Conservation (phyloP, 2,329 filamentous ascomycete genomes). For the Kalmusia sp. region DNA sequence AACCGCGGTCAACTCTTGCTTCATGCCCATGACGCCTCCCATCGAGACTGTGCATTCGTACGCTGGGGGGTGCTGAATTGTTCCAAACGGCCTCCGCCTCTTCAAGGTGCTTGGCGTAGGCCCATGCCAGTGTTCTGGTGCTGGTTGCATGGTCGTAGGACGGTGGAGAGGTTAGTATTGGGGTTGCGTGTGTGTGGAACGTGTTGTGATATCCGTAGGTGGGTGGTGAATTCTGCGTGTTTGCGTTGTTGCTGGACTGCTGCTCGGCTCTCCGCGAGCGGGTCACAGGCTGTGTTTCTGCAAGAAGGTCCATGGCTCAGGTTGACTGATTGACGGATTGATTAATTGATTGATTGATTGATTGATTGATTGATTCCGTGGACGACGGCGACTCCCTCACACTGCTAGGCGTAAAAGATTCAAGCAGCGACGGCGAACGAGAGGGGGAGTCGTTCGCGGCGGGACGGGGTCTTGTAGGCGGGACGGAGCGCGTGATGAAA, state of each 20-base stretch:
- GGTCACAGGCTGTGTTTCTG: slow-evolving; percentile 6
- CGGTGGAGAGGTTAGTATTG: slow-evolving; percentile 36
- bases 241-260: slow-evolving; percentile 17
- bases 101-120: slow-evolving; percentile 28
- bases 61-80: slow-evolving; percentile 34
- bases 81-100: slow-evolving; percentile 24
- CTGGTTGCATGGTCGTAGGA: slow-evolving; percentile 39
- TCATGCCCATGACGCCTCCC: slow-evolving; percentile 55
- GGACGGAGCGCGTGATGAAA: slow-evolving; percentile 12
- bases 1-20: slow-evolving; percentile 71
- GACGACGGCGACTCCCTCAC: neutral
- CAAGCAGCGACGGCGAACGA: neutral
- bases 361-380: too few relatives aligned
- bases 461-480: slow-evolving; percentile 8
- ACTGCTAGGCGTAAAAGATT: neutral
- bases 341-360: too few relatives aligned
- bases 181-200: slow-evolving; percentile 47
- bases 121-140: slow-evolving; percentile 22
- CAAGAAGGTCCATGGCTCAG: slow-evolving; percentile 10
- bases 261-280: slow-evolving; percentile 21
- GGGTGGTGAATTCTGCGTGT: slow-evolving; percentile 26
- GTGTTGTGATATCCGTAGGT: slow-evolving; percentile 53
- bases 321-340: neutral
- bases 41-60: slow-evolving; percentile 47
- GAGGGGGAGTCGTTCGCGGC: slow-evolving; percentile 1